A percentile compares a stretch with the other conserved stretches of the same genome.
phyloP scores from a whole-genome alignment of 768 basidiomycete species.

The Boletellus ananas region DNA sequence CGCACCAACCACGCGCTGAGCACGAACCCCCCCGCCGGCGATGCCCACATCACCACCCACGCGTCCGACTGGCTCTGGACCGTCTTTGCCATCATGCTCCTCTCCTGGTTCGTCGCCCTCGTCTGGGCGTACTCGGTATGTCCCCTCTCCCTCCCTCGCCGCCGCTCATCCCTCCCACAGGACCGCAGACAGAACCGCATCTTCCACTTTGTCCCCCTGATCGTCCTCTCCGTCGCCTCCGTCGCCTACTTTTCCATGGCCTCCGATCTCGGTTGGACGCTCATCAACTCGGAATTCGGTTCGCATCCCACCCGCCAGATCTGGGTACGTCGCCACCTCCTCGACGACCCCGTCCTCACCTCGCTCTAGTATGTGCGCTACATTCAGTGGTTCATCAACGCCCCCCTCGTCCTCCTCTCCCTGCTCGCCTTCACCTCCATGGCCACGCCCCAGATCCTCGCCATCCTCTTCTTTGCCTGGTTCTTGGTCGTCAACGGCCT shows the following conservation, averaged over 20 bases:
- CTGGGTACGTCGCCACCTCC: slow-evolving; percentile 34
- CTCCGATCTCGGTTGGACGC: slow-evolving; percentile 48
- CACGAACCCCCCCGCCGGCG: slow-evolving; percentile 35
- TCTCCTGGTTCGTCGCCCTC: slow-evolving; percentile 38
- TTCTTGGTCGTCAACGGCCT: slow-evolving; percentile 45
- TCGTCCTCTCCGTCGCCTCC: slow-evolving; percentile 43
- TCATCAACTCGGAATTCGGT: slow-evolving; percentile 37
- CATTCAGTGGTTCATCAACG: slow-evolving; percentile 56
- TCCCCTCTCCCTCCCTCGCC: background rate
- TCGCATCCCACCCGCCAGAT: slow-evolving; percentile 34
- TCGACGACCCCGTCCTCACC: background rate
- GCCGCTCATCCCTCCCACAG: slow-evolving; percentile 11
- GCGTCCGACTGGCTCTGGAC: slow-evolving; percentile 56
- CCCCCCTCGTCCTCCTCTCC: slow-evolving; percentile 47
- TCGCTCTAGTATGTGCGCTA: slow-evolving; percentile 46
- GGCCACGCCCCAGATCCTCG: slow-evolving; percentile 46
- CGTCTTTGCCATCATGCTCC: slow-evolving; percentile 47
- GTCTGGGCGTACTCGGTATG: slow-evolving; percentile 33
- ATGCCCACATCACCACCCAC: slow-evolving; percentile 38
- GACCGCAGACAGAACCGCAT: slow-evolving; percentile 39
- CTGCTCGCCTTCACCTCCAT: slow-evolving; percentile 46
- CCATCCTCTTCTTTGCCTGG: slow-evolving; percentile 34
- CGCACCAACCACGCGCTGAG: slow-evolving; percentile 31
- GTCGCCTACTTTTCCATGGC: slow-evolving; percentile 55
- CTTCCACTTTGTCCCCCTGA: slow-evolving; percentile 47